Evolutionary conservation across 176 grass and related monocot genomes (phyloP), one percentile per base, ranked within the genome.

Genomic region (Bolboschoenus planiculmis): DNA sequence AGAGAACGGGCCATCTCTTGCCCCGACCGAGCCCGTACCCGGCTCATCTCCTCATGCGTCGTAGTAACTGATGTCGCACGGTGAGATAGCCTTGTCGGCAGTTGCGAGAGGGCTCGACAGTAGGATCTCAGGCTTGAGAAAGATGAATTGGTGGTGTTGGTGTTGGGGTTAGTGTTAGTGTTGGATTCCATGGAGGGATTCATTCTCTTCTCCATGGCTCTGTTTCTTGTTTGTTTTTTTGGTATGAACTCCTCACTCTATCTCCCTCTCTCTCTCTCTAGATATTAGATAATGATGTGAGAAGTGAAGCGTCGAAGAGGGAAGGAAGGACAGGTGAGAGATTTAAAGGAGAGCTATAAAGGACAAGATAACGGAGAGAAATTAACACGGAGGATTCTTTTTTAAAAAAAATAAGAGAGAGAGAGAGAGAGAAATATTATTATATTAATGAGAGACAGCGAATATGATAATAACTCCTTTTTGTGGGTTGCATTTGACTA

Each of bases 41-140:
- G 90, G 87, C 60, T 98, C 82, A 90, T 75, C 90, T 98, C 96
- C 96, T 98, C 89, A 56, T 87, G 83, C 34, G 90, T 88, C 56
- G 96, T 95, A 64, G 90, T 93, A 29, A 90, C 93, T 51, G 91
- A 90, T 81, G 85, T 88, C 63, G 88, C 92, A 33, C 92, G 83
- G 78, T 87, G 33, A 33, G 78, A 68, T 68, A 98, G 83, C 81
- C 95, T 51, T 44, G 82, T 87, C 51, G 86, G 92, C 29, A 91
- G 86, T 87, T 95, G 90, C 42, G 78, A 80, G 59, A 98, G 77
- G 7, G 89, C 93, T 11, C 79, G 77, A 16, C 88, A 83, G 73
- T 95, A 95, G 5, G 86, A 85, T 33, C 82, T 64, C 39, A 90
- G 8, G 84, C 93, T 95, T 46, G 93, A 75, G 84, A 92, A 95